A percentile compares a stretch with the other conserved stretches of the same genome.
These are phyloP conservation scores for Babesia gibsoni DNA, from an alignment of 169 alveolate species.

Conservation along the genomic window DNA sequence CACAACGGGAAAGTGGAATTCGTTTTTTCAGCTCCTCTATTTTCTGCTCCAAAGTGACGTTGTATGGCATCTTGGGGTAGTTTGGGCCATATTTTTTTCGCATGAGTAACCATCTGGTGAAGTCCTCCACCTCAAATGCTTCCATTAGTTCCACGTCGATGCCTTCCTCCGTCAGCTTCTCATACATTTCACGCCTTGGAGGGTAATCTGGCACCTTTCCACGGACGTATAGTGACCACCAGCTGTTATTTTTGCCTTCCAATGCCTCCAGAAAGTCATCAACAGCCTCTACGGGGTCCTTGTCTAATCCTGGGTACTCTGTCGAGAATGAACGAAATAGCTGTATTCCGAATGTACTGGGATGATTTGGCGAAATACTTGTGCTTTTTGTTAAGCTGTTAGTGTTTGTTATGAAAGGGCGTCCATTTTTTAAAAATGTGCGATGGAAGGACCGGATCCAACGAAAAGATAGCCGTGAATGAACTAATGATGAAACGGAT, in stretches of 20 bases:
- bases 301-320: too few relatives aligned
- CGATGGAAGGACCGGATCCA: background rate
- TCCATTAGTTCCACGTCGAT: conserved; percentile 77
- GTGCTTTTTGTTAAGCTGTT: background rate
- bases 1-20: conserved; percentile 49
- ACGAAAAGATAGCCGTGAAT: background rate
- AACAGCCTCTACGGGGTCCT: too few relatives aligned
- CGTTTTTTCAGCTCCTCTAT: conserved; percentile 65
- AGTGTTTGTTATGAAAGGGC: too few relatives aligned
- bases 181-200: conserved; percentile 77
- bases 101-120: conserved; percentile 78
- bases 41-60: conserved; percentile 77
- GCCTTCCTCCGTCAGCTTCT: conserved; percentile 67
- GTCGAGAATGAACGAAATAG: too few relatives aligned
- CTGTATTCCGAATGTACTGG: too few relatives aligned
- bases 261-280: conserved; percentile 40
- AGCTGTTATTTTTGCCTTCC: conserved; percentile 50
- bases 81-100: conserved; percentile 70
- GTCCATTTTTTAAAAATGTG: too few relatives aligned
- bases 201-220: conserved; percentile 81
- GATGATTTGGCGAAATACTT: too few relatives aligned
- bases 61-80: conserved; percentile 80
- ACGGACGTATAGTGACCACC: conserved; percentile 78
- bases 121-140: conserved; percentile 75
- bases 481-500: too few relatives aligned